A percentile compares a stretch with the other conserved stretches of the same genome.
Conservation (phyloP, 169 alveolate species). For the Cryptosporidium ubiquitum region DNA sequence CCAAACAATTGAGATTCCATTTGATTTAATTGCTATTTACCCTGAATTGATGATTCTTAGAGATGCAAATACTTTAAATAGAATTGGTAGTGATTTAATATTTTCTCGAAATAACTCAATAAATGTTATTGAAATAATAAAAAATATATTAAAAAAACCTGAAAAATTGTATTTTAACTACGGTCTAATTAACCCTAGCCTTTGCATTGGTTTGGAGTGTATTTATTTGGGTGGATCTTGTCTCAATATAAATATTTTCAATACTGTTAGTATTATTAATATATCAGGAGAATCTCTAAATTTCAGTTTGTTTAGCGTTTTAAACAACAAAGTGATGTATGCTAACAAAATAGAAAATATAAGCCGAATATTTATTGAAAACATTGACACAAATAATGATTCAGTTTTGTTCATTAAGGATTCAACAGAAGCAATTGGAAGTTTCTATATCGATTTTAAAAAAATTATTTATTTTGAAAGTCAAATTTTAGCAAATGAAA, state of each 20-base stretch:
- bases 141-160: neutral
- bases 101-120: neutral
- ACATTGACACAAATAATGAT: neutral
- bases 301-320: neutral
- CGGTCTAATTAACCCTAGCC: slow-evolving; percentile 1
- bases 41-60: neutral
- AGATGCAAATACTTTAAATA: neutral
- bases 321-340: neutral
- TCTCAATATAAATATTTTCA: neutral
- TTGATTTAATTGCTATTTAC: neutral
- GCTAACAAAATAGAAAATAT: neutral
- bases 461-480: neutral
- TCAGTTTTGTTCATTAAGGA: neutral
- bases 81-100: neutral
- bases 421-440: neutral
- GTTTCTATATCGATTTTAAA: neutral
- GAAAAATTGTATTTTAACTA: neutral
- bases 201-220: slow-evolving; percentile 26
- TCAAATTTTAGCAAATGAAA: neutral
- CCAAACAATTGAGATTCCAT: neutral
- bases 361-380: neutral
- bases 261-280: slow-evolving; percentile 4
- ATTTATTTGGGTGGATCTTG: neutral
- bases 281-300: slow-evolving; percentile 11
- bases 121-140: neutral